Evolutionary conservation across 202 grass and related monocot genomes (phyloP).

Genomic region (Carex sylvatica): DNA sequence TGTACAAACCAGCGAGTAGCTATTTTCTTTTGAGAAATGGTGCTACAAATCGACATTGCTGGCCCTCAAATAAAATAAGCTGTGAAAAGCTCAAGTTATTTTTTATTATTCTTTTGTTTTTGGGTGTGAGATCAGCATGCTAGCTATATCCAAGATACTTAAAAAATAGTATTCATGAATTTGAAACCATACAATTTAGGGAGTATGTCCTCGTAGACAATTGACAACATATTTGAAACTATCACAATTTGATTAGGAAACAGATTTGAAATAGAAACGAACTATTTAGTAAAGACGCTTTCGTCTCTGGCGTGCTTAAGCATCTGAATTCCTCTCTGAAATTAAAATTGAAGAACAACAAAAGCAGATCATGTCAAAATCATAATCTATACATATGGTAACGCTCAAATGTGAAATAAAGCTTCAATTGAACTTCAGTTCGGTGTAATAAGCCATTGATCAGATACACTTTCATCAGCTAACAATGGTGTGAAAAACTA

Average conservation of each 20-base stretch:
- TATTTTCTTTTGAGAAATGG: slow-evolving; percentile 8
- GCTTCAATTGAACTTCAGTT: no score
- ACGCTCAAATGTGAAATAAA: no score
- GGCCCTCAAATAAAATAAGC: background rate
- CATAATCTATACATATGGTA: background rate
- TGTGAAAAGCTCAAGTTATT: background rate
- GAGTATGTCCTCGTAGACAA: background rate
- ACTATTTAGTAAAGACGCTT: no score
- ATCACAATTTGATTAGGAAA: no score
- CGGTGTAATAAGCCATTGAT: no score
- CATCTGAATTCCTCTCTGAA: slow-evolving; percentile 69
- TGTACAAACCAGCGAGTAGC: background rate
- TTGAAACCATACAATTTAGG: background rate
- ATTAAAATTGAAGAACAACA: background rate
- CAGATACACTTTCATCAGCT: no score
- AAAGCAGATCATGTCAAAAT: background rate
- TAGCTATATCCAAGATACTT: background rate
- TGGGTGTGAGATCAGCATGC: background rate
- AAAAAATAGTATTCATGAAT: background rate
- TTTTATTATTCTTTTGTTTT: background rate
- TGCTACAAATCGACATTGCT: slow-evolving; percentile 18
- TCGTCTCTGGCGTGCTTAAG: no score
- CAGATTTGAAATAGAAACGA: no score
- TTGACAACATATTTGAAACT: no score
- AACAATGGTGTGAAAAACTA: no score